phyloP scores from a whole-genome alignment of 768 basidiomycete genomes.

The Mycena chlorophos region DNA sequence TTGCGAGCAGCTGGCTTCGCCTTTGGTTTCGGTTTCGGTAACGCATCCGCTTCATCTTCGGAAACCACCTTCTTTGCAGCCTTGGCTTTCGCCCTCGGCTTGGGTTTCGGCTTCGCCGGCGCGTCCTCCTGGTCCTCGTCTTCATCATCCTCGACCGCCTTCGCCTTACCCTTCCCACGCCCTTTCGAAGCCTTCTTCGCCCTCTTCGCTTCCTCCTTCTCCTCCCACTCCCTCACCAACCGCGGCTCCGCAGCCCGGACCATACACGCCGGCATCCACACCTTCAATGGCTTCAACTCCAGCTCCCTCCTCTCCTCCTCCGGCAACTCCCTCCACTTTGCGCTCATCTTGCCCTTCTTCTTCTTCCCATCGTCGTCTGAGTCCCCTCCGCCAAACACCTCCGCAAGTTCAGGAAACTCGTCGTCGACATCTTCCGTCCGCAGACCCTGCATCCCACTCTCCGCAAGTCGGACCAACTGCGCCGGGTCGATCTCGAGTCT shows the following conservation, averaged over 20 bases:
- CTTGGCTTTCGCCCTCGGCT: not conserved
- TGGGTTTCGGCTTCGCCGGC: not conserved
- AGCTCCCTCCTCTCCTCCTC: conserved; percentile 30
- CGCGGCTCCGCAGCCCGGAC: conserved; percentile 65
- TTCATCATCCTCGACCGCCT: conserved; percentile 1
- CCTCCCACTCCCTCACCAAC: conserved; percentile 64
- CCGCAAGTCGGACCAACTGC: conserved; percentile 63
- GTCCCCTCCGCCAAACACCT: conserved; percentile 46
- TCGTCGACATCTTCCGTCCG: conserved; percentile 50
- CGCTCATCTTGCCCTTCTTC: conserved; percentile 38
- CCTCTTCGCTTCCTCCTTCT: conserved; percentile 44
- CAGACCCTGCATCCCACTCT: conserved; percentile 64
- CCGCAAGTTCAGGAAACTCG: conserved; percentile 36
- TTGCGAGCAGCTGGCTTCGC: conserved; percentile 2
- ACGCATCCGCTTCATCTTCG: conserved; percentile 1
- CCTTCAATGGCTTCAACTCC: conserved; percentile 18
- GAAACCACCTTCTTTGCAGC: no score
- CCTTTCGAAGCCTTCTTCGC: conserved; percentile 52
- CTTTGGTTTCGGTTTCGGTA: conserved; percentile 1
- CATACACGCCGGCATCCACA: conserved; percentile 87
- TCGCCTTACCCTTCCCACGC: conserved; percentile 18
- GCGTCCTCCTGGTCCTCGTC: conserved; percentile 11
- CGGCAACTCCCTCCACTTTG: conserved; percentile 56
- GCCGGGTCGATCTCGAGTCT: conserved; percentile 74
- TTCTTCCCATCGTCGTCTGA: conserved; percentile 41